Base-by-base conservation (phyloP, 2,329 filamentous ascomycete genomes). In the Colletotrichum plurivorum region DNA sequence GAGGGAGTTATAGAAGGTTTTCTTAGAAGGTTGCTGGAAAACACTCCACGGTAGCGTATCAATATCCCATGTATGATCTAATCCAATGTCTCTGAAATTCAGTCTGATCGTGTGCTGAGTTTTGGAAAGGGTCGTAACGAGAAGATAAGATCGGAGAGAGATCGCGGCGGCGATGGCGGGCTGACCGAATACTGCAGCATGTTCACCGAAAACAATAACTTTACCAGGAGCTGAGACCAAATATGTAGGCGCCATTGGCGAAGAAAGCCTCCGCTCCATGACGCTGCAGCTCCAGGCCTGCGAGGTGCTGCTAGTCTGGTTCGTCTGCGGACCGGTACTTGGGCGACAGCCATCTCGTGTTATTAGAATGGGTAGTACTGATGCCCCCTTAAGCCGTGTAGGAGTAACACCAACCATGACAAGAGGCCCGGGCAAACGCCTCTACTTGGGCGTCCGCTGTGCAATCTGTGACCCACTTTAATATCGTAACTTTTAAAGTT, bases 121-220 rank as follows among this genome's bases (percentile, higher is more conserved):
- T 36, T 71, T 63, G 46, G 63, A 66, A 13, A 68, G 60, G n/a
- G 67, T 67, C 5, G 63, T 68, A 43, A 73, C 71, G 41, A 6
- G 25, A 51, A 72, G 62, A 55, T 72, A 72, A 49, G 71, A 70
- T 61, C 71, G 15, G 9, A 72, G 63, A 10, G 70, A 71, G 41
- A 73, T 72, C 39, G 71, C 66, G 22, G 71, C 70, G 12, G 70
- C 71, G 43, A 73, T 64, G 18, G 71, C 70, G 10, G 70, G 54
- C 57, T 73, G 58, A 48, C 62, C 70, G 56, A 68, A 65, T 16
- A 73, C 70, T 1, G 69, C 71, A 12, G 67, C 71, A 39, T 73
- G 69, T 39, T 71, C 69, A 27, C 71, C 65, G 25, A 62, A 67
- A 22, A 63, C 58, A 46, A 73, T 75, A 25, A 73, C 67, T 20